Base-by-base conservation (phyloP, 2,329 filamentous ascomycete genomes). In the Fusarium begoniae region DNA sequence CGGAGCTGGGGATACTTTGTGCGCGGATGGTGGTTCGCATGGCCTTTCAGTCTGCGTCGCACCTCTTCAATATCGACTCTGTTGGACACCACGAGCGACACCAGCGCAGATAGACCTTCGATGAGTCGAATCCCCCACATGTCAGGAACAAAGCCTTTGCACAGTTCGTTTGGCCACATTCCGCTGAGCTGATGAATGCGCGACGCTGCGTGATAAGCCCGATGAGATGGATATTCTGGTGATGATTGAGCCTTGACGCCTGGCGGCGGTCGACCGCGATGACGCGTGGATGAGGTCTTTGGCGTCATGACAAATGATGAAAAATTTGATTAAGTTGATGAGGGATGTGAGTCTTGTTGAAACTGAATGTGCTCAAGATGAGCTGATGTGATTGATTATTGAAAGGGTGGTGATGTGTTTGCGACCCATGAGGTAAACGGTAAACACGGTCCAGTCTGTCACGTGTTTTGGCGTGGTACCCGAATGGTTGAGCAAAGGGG, bases 371-470 rank as follows among this genome's bases (percentile, higher is more conserved):
- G 30, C 30, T n/a, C 35, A 28, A 48, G 18, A 48, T n/a, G 41
- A 37, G 30, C 41, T 28, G 30, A 37, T 26, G 55, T 48, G 55
- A 48, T 48, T 58, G 55, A 58, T 32, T 26, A 28, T 28, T 18
- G 28, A 28, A 32, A 58, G 55, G 41, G 55, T 44, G 43, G 48
- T 61, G 48, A 62, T 62, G 48, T 62, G 58, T 56, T 61, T 41
- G 57, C 38, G 58, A 62, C 18, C 13, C 40, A 28, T 58, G 30
- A 56, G 50, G 50, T 57, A 62, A 57, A 62, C 30, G 50, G 50
- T 62, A 44, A 57, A 62, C 51, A 62, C 38, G 38, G 28, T 41
- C 51, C 38, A 56, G 37, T 26, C 5, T 5, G 38, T 55, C 58
- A 62, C 58, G 58, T 62, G 58, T 37, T 37, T 35, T 62, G 37